A percentile compares a stretch with the other conserved stretches of the same genome.
phyloP scores from a whole-genome alignment of 225 moss, liverwort and hornwort genomes.

The Thuidium tamariscinum region DNA sequence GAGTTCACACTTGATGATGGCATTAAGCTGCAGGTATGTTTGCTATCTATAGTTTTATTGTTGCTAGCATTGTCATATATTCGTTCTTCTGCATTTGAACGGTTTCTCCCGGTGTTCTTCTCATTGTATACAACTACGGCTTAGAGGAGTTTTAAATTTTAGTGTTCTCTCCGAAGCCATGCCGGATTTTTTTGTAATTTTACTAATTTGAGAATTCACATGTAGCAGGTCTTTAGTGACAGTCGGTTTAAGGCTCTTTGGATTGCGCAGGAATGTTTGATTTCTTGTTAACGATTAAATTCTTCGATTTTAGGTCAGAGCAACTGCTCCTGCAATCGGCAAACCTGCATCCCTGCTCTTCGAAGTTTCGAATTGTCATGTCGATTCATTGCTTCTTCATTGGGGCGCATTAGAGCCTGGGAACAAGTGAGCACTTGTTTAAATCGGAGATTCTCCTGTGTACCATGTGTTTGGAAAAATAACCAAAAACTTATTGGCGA shows the following conservation, averaged over 20 bases:
- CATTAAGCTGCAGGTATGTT: constrained; percentile 27
- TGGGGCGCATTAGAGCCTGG: constrained; percentile 74
- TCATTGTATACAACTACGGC: background rate
- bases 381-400: constrained; percentile 55
- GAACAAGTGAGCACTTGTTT: constrained; percentile 33
- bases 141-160: no score
- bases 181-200: background rate
- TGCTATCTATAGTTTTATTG: background rate
- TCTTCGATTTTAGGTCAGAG: constrained; percentile 36
- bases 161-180: background rate
- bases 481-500: background rate
- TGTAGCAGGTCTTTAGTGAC: background rate
- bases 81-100: background rate
- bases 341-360: constrained; percentile 55
- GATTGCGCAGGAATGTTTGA: background rate
- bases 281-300: background rate
- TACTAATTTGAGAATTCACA: background rate
- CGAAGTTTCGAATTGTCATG: constrained; percentile 44
- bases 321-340: constrained; percentile 31
- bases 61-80: background rate
- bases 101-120: background rate
- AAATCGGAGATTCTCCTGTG: background rate
- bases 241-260: background rate
- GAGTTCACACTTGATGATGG: constrained; percentile 38
- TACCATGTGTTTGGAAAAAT: background rate